Base-by-base conservation (phyloP, 164 flowering plant genomes). In the Magnolia changhungtana region DNA sequence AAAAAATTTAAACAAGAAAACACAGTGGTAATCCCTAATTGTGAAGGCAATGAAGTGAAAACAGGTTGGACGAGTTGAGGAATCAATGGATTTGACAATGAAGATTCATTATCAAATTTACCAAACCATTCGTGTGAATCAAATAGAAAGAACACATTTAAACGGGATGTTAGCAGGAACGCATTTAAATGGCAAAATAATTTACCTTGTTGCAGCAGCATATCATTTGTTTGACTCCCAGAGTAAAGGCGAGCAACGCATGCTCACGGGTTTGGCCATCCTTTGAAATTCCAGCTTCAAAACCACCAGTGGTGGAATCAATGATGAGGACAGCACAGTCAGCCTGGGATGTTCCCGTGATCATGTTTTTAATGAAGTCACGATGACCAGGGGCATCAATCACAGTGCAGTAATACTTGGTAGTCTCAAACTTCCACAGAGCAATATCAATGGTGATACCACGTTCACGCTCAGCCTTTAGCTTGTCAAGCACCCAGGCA, bases 341-440 rank as follows among this genome's bases (percentile, higher is more conserved):
- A 50, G 77, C 77, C 77, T 75, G 77, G 19, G 77, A 75, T 8
- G 77, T 75, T 29, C 77, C 77, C 1, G 77, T 80, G 68, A 80
- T 80, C 82, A 80, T 76, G 76, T 80, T 80, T 75, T 80, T 80
- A 49, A 80, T 80, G 73, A 80, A 80, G 37, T 80, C 82, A 72
- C 82, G 78, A 71, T 80, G 82, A 6, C 82, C 82, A 63, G 82
- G 82, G 20, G 82, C 82, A 80, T 80, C 82, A 72, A 80, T 80
- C 63, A 80, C 82, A 52, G 82, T 80, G 79, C 82, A 80, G 78
- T 80, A 80, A 73, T 80, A 80, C 58, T 76, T 80, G n/a, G 82
- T 80, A 18, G 82, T 80, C 73, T 80, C 82, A 20, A 80, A 80
- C n/a, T 88, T 88, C 90, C 88, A 86, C 74, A 75, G 72, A 82